phyloP scores from a whole-genome alignment of 2,329 filamentous ascomycete species.

The Ascomycota sp. region DNA sequence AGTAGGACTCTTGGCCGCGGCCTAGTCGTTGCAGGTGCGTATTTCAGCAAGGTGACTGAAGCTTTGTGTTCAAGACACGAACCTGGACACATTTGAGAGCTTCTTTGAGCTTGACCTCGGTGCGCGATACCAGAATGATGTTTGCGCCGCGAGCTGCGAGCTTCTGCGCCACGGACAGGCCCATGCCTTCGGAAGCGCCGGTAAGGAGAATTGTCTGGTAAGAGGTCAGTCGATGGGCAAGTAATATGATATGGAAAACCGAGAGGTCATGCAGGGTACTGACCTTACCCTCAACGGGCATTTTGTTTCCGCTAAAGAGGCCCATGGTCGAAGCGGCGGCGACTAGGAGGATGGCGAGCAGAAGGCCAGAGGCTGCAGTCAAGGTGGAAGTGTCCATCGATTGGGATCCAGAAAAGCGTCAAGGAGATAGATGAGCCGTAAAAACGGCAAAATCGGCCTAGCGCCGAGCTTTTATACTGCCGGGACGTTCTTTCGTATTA shows the following conservation, averaged over 20 bases:
- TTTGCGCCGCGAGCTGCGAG: constrained; percentile 69
- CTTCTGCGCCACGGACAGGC: constrained; percentile 48
- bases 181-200: constrained; percentile 84
- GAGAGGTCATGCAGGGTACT: constrained; percentile 4
- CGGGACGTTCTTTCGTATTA: no score
- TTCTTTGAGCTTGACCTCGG: constrained; percentile 46
- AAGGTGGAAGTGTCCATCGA: constrained; percentile 2
- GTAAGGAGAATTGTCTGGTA: constrained; percentile 66
- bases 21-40: constrained; percentile 15
- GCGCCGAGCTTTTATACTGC: no score
- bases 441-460: no score
- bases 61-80: constrained; percentile 3
- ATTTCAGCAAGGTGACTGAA: no score
- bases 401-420: no score
- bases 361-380: constrained; percentile 2
- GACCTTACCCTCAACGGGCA: constrained; percentile 70
- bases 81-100: constrained; percentile 46
- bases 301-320: constrained; percentile 46
- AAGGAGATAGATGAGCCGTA: no score
- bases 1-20: constrained; percentile 38
- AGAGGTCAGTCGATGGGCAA: no score
- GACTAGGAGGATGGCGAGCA: constrained; percentile 12
- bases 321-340: constrained; percentile 33
- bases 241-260: background rate
- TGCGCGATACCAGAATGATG: constrained; percentile 65